Conservation (phyloP, 306 rosid species). For the Parietaria judaica region DNA sequence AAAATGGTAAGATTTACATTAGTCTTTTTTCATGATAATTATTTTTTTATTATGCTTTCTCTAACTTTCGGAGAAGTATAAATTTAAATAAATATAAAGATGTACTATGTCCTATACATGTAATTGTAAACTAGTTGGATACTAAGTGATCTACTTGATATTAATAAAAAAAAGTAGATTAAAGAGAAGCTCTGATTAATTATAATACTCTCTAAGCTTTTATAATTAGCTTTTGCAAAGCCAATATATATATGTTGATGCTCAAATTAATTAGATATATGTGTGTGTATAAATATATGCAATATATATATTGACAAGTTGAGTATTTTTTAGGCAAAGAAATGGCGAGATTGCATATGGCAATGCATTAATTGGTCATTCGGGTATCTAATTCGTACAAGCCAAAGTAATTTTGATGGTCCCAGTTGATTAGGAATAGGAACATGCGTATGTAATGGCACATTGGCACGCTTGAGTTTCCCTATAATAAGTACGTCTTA, state of each 20-base stretch:
- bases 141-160: no score
- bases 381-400: conserved; percentile 41
- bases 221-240: no score
- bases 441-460: conserved; percentile 26
- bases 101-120: no score
- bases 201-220: no score
- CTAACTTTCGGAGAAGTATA: no score
- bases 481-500: conserved; percentile 25
- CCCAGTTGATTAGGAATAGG: conserved; percentile 29
- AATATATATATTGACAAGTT: conserved; percentile 6
- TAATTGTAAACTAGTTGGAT: no score
- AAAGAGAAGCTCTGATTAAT: no score
- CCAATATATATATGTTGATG: neutral
- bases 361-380: conserved; percentile 40
- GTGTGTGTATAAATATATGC: neutral
- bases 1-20: no score
- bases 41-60: no score
- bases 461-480: conserved; percentile 32
- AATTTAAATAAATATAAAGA: no score
- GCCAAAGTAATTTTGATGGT: conserved; percentile 28
- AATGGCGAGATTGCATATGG: conserved; percentile 32
- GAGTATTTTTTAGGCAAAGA: conserved; percentile 5
- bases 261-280: neutral
- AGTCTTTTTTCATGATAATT: no score
- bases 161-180: no score